Evolutionary conservation across 2,329 filamentous ascomycete genomes (phyloP).

Genomic region (Aspergillus uvarum): DNA sequence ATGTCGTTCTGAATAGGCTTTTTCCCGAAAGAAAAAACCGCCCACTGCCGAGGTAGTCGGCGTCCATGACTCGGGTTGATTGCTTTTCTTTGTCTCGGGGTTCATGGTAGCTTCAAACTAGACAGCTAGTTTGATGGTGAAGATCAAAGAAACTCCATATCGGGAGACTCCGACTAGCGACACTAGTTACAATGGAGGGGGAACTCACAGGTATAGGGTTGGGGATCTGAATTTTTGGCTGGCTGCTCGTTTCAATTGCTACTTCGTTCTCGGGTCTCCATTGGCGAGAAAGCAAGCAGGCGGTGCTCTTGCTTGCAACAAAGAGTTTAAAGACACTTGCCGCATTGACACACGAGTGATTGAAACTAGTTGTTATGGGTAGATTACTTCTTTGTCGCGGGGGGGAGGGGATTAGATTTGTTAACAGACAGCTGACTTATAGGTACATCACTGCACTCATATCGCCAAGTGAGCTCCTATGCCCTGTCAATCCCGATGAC

Average conservation of each 20-base stretch:
- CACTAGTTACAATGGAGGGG: neutral
- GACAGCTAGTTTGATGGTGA: neutral
- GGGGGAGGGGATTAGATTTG: too few species aligned
- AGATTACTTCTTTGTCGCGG: neutral
- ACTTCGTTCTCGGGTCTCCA: neutral
- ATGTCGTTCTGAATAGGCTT: neutral
- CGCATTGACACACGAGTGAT: neutral
- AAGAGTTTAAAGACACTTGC: neutral
- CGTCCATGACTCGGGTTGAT: neutral
- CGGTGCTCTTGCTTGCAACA: neutral
- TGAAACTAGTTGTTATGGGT: conserved; percentile 2
- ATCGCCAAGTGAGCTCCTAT: too few species aligned
- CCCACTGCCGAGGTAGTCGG: neutral
- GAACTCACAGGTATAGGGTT: neutral
- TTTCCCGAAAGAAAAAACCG: neutral
- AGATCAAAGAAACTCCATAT: neutral
- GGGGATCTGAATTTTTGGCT: neutral
- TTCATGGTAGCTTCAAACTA: neutral
- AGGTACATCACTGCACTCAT: too few species aligned
- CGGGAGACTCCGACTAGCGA: neutral
- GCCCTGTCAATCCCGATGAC: too few species aligned
- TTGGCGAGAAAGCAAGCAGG: neutral
- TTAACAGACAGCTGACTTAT: neutral
- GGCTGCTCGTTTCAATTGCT: neutral
- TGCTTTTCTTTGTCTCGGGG: conserved; percentile 5